Evolutionary conservation across 2,329 filamentous ascomycete genomes (phyloP), one percentile per base, ranked within the genome.

Genomic region (Phaeosphaeriaceae sp.): DNA sequence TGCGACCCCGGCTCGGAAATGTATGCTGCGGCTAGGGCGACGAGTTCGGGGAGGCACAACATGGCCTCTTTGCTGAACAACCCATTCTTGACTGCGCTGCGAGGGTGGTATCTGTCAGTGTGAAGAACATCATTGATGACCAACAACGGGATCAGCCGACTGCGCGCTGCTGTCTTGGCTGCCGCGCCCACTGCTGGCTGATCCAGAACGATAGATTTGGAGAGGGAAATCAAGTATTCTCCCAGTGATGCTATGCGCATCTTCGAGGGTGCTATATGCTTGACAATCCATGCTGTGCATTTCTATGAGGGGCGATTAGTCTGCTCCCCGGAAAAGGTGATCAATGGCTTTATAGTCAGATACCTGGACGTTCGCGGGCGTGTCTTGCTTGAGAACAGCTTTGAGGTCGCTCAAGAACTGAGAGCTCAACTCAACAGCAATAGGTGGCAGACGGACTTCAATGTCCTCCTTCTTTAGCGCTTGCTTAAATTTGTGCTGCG

Each of bases 201-300:
- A 41, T 71, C 67, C 53, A 69, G 56, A 44, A 66, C 52, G 68
- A 88, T 85, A 44, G 88, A 89, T 61, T 84, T 86, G 64, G 90
- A 85, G 58, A 94, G 80, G 48, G 89, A 87, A 60, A 85, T 84
- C 62, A 96, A 80, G 78, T 92, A 96, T 78, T 92, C 93, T 67
- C 87, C 90, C 65, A 96, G 80, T 44, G 89, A 86, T 57, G 82
- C 80, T 64, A 87, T 84, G 68, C 92, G 88, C 66, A 84, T 81
- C 56, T 85, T 76, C 58, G 92, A 95, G 57, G 85, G 84, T 68
- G 86, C 83, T 73, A 94, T 82, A 80, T 92, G 86, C 69, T 85
- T 84, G 73, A 93, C 79, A 71, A 94, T 89, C 92, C 92, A 96
- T 79, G 86, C 84, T 85, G 93, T 96, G 85, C 91, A 93, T 83